Conservation (phyloP, 805 yeast genomes). For the Ogataea pilisensis region DNA sequence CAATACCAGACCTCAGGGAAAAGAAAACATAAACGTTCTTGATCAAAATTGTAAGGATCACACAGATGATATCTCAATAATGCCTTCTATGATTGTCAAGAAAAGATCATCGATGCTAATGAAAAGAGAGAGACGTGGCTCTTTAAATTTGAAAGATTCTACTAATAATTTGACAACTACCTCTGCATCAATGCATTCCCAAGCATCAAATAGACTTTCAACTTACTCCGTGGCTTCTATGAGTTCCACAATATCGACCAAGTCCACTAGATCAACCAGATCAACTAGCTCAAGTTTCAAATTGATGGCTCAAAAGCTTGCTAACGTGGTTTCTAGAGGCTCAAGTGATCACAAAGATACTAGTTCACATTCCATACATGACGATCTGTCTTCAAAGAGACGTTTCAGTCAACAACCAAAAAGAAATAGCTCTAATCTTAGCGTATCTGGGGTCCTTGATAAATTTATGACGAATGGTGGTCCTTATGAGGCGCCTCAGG, state of each 20-base stretch:
- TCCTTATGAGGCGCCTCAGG: background rate
- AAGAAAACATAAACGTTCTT: slow-evolving; percentile 1
- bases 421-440: slow-evolving; percentile 3
- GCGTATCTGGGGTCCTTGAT: background rate
- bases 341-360: background rate
- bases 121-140: background rate
- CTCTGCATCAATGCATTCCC: background rate
- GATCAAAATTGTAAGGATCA: background rate
- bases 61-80: background rate
- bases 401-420: slow-evolving; percentile 1
- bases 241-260: slow-evolving; percentile 9
- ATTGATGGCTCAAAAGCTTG: slow-evolving; percentile 20
- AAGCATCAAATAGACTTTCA: slow-evolving; percentile 14
- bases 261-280: slow-evolving; percentile 18
- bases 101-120: slow-evolving; percentile 2
- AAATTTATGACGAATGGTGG: background rate
- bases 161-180: background rate
- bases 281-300: slow-evolving; percentile 22
- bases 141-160: slow-evolving; percentile 2
- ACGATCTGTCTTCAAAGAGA: slow-evolving; percentile 1
- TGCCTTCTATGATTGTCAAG: background rate
- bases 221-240: slow-evolving; percentile 15
- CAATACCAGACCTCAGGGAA: too few species aligned
- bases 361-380: background rate
- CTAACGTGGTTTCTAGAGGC: slow-evolving; percentile 13